Conservation (phyloP, 192 early-diverging fungal species). For the Phycomyces nitens region DNA sequence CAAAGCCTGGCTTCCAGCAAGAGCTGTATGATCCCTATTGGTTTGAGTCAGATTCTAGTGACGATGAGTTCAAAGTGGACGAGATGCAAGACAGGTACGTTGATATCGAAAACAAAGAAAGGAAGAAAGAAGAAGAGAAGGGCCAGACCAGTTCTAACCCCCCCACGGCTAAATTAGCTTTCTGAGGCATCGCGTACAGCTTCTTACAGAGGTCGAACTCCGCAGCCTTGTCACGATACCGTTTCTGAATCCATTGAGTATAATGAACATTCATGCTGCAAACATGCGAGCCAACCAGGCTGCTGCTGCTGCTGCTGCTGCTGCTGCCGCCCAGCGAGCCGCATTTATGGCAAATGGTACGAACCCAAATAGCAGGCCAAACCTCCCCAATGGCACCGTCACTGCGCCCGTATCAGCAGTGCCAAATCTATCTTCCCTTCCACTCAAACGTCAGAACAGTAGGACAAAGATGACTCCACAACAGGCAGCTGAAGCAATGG, state of each 20-base stretch:
- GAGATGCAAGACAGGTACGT: constrained; percentile 30
- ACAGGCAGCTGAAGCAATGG: constrained; percentile 28
- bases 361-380: constrained; percentile 3
- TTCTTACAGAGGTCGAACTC: constrained; percentile 26
- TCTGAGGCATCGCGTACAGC: constrained; percentile 19
- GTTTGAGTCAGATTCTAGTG: constrained; percentile 30
- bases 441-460: constrained; percentile 23
- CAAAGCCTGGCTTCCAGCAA: constrained; percentile 6
- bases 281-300: constrained; percentile 9
- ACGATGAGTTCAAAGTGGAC: constrained; percentile 19
- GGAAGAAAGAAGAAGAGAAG: constrained; percentile 3
- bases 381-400: background rate
- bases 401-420: background rate
- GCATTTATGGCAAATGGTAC: constrained; percentile 7
- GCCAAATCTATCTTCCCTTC: background rate
- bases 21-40: constrained; percentile 2
- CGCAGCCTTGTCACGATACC: constrained; percentile 28
- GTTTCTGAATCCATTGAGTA: constrained; percentile 25
- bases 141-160: background rate
- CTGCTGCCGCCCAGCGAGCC: constrained; percentile 1
- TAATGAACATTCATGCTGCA: constrained; percentile 9
- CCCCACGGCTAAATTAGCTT: constrained; percentile 15
- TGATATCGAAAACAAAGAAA: background rate
- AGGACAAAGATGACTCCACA: constrained; percentile 27
- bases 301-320: background rate